Base-by-base conservation (phyloP, 73 alveolate species). In the Paramecium tetraurelia region DNA sequence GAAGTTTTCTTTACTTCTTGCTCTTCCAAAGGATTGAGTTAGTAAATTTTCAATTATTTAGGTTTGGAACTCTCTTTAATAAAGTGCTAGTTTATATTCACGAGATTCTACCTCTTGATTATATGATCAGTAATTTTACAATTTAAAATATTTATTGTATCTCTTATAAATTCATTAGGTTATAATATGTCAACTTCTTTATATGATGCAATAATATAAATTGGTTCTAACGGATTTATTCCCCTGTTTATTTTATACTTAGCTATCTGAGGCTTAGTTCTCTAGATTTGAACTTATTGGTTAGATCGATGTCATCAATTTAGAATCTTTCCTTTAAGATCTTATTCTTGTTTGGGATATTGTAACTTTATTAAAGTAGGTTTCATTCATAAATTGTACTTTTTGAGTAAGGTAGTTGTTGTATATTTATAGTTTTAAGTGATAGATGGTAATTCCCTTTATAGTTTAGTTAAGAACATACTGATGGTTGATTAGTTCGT, bases 401-500 rank as follows among this genome's bases (percentile, higher is more conserved):
- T 48, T 80, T 80, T 80, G 18, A 2, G 50, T 80, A 40, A 59
- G 46, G 33, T 72, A 18, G n/a, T n/a, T n/a, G 90, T 38, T 22
- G 72, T 43, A 46, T 80, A 80, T 80, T 80, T 80, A n/a, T 80
- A 80, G 36, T 80, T 76, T 80, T 80, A 80, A 43, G 76, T 29
- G n/a, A 80, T 18, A 2, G 90, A 80, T 44, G 77, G 70, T 80
- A 14, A 36, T 75, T 75, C 16, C 57, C 87, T 75, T 35, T 18
- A 75, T 80, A 44, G 57, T 21, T 53, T 4, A 18, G 35, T 53
- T 38, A 44, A 80, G 18, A 21, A n/a, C 8, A 43, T 80, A 20
- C 90, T 80, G 27, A 80, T 40, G 20, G 90, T 44, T 20, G 75
- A 80, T 41, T 44, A 43, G 43, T n/a, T 80, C 90, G 11, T 80